Evolutionary conservation across 1,284 basidiomycete genomes (phyloP).

Genomic region (Irpex rosettiformis): DNA sequence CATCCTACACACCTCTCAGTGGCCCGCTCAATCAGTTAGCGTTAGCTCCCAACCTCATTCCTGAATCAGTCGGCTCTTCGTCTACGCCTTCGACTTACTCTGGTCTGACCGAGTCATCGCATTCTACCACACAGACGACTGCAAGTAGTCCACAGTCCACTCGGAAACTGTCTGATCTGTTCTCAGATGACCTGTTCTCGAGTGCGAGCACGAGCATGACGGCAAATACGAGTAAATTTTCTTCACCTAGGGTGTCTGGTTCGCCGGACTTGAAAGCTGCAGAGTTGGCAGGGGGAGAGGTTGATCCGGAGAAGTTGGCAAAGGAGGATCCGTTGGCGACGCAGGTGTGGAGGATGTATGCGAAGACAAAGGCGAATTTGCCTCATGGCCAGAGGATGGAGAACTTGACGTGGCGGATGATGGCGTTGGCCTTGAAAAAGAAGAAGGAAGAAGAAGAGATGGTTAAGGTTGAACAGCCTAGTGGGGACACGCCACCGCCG

Average conservation of each 20-base stretch:
- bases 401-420: conserved; percentile 97
- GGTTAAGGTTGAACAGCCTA: conserved; percentile 6
- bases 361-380: conserved; percentile 80
- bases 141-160: conserved; percentile 26
- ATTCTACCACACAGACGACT: conserved; percentile 29
- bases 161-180: conserved; percentile 64
- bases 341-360: conserved; percentile 97
- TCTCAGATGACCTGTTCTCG: conserved; percentile 63
- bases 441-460: conserved; percentile 69
- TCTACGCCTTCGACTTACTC: conserved; percentile 28
- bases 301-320: conserved; percentile 61
- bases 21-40: conserved; percentile 20
- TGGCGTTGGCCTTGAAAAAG: conserved; percentile 91
- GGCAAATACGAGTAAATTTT: conserved; percentile 47
- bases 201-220: conserved; percentile 32
- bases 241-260: conserved; percentile 61
- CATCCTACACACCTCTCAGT: conserved; percentile 28
- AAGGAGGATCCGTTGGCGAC: conserved; percentile 89
- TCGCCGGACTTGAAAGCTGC: conserved; percentile 59
- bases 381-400: conserved; percentile 96
- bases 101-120: conserved; percentile 21
- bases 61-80: conserved; percentile 23
- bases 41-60: conserved; percentile 24
- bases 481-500: conserved; percentile 13
- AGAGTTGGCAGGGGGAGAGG: conserved; percentile 36